Base-by-base conservation (phyloP, 2,329 filamentous ascomycete genomes). In the Tolypocladium inflatum region DNA sequence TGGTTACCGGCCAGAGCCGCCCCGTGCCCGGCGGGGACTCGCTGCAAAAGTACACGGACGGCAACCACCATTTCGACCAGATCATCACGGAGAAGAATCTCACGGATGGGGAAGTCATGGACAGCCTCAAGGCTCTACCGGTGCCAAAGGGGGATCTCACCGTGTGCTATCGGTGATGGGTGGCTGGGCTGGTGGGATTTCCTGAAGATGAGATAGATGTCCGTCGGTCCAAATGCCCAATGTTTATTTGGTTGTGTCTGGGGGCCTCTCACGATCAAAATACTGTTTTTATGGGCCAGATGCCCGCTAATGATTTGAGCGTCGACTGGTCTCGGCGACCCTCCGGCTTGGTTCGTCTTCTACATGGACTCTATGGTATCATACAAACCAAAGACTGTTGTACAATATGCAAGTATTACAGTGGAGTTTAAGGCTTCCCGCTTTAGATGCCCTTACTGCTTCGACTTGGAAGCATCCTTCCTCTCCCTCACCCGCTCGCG, bases 11-110 rank as follows among this genome's bases (percentile, higher is more conserved):
- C 2, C 76, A 80, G 66, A 77, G 77, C 43, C 68, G 72, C 30
- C 73, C 76, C 1, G 59, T 66, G 30, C 65, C 68, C 2, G 73
- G 71, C 11, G 75, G 74, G 3, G 80, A 82, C 60, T 79, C 80
- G 33, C 66, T 93, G 68, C 78, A 86, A 63, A 80, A 77, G 66
- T 93, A 89, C 67, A 79, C 88, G 13, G 88, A 93, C 71, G 90
- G 90, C 0, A 81, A 81, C 63, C 88, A 91, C 68, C 84, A 82
- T 64, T 89, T 93, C 71, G 90, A 94, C 73, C 86, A 92, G 77
- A 90, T 93, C 63, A 90, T 89, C 67, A 89, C 86, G 1, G 89
- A 91, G 74, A 78, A 86, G 70, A 85, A 87, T 61, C 68, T 90
- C 68, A 83, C 82, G 8, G 87, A 92, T 67, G 79, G 78, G 59